phyloP scores from a whole-genome alignment of 495 filamentous ascomycete genomes.

The Penicillium robsamsonii region DNA sequence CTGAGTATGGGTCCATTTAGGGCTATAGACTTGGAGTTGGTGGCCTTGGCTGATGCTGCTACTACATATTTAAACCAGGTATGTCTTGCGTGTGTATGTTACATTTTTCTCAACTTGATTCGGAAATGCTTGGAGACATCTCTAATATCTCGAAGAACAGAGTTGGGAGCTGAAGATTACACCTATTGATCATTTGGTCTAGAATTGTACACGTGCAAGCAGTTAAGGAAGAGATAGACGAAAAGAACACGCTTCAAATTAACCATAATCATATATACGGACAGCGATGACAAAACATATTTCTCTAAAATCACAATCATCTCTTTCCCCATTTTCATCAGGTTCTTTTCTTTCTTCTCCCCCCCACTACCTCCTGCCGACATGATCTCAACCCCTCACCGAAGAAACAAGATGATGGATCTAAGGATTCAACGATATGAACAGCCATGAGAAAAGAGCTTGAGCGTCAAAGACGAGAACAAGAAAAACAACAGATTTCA shows the following conservation, averaged over 20 bases:
- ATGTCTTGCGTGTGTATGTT: no score
- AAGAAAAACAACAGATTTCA: not conserved
- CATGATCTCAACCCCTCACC: not conserved
- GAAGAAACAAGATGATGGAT: not conserved
- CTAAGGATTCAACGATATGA: not conserved
- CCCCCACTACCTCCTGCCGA: not conserved
- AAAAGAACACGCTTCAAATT: conserved; percentile 13
- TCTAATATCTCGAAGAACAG: no score
- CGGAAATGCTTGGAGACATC: no score
- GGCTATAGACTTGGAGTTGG: not conserved
- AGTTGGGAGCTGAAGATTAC: no score
- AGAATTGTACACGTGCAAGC: not conserved
- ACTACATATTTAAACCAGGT: not conserved
- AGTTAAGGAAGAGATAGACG: not conserved
- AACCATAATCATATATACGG: conserved; percentile 7
- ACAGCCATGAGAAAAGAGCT: not conserved
- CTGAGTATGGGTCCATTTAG: not conserved
- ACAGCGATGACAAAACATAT: not conserved
- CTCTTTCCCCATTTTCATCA: conserved; percentile 7
- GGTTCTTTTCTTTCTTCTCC: not conserved
- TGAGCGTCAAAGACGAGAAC: not conserved
- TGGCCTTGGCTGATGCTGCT: not conserved
- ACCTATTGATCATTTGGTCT: not conserved
- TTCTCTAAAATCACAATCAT: conserved; percentile 4
- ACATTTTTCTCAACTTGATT: no score